Conservation (phyloP, 768 basidiomycete species). For the Podaxis sp. region DNA sequence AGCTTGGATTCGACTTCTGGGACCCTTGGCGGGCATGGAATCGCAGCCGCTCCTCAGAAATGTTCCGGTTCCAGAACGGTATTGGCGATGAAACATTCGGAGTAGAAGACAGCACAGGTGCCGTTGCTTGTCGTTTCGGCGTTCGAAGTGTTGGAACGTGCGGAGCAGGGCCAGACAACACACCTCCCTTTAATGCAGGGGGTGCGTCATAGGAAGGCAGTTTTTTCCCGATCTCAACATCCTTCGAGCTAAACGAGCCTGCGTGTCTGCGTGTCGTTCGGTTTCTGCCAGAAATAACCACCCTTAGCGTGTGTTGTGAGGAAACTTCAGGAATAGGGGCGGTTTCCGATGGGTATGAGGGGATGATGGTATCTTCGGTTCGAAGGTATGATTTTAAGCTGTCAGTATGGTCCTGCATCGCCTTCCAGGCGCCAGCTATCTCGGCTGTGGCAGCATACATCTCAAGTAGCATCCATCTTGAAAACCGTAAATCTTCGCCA, state of each 20-base stretch:
- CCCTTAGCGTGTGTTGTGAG: conserved; percentile 16
- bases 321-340: conserved; percentile 10
- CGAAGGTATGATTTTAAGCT: conserved; percentile 62
- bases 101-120: conserved; percentile 26
- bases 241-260: conserved; percentile 92
- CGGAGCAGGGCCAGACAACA: conserved; percentile 28
- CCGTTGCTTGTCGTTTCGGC: conserved; percentile 44
- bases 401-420: conserved; percentile 67
- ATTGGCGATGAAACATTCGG: not conserved
- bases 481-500: conserved; percentile 80
- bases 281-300: conserved; percentile 23
- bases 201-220: conserved; percentile 61
- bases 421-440: conserved; percentile 80
- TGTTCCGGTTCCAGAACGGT: conserved; percentile 1
- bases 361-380: conserved; percentile 20
- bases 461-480: conserved; percentile 80
- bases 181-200: conserved; percentile 31
- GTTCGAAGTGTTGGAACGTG: conserved; percentile 40
- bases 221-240: conserved; percentile 83
- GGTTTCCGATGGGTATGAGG: conserved; percentile 19
- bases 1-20: conserved; percentile 32
- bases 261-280: conserved; percentile 77
- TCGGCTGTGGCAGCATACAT: conserved; percentile 90
- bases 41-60: conserved; percentile 3
- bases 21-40: conserved; percentile 37